These are phyloP conservation scores for Dendrocalamus sinicus DNA, from an alignment of 176 grass and related monocot species.

Conservation along the genomic window DNA sequence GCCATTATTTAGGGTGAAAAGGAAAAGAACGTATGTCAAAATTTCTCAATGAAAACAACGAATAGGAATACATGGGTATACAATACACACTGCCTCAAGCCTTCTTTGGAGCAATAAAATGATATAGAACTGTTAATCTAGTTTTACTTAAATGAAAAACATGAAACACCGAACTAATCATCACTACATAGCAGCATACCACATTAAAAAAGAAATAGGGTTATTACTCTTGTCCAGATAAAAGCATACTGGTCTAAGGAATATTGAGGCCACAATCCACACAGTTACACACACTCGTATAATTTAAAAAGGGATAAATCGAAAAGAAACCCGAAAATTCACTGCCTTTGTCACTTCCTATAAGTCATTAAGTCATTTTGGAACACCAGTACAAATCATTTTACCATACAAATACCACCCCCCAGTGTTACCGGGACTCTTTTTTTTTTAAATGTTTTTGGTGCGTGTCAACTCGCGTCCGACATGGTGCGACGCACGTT, in stretches of 20 bases:
- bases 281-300: neutral
- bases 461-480: neutral
- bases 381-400: too few relatives aligned
- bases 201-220: constrained; percentile 11
- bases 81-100: neutral
- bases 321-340: too few relatives aligned
- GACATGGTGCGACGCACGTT: neutral
- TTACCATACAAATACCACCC: too few relatives aligned
- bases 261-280: constrained; percentile 16
- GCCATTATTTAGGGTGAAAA: neutral
- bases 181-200: neutral
- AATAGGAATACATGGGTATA: neutral
- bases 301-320: neutral
- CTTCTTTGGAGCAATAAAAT: constrained; percentile 2
- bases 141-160: constrained; percentile 27
- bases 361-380: too few relatives aligned
- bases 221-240: neutral
- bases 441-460: too few relatives aligned
- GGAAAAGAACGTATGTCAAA: neutral
- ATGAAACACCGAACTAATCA: constrained; percentile 11
- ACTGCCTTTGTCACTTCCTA: too few relatives aligned
- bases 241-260: neutral
- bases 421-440: too few relatives aligned
- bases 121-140: neutral
- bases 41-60: neutral